Conservation (phyloP, 495 filamentous ascomycete genomes). For the Lasiosphaeriaceae sp. region DNA sequence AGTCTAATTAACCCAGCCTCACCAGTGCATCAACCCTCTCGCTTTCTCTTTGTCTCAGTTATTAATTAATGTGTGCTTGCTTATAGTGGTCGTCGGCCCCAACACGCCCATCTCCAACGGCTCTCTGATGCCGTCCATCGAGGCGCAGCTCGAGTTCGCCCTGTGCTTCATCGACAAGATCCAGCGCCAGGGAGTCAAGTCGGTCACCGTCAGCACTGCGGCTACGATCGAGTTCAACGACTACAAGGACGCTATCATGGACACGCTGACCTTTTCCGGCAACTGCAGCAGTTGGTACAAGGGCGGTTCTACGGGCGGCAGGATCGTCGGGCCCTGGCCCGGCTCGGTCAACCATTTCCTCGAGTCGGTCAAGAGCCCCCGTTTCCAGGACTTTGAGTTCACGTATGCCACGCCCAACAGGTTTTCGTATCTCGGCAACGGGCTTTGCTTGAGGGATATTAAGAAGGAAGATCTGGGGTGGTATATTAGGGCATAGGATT, state of each 20-base stretch:
- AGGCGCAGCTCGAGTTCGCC: constrained; percentile 29
- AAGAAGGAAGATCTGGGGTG: constrained; percentile 4
- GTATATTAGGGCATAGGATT: constrained; percentile 1
- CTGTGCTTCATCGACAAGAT: constrained; percentile 43
- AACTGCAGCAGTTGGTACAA: constrained; percentile 50
- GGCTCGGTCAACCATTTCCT: constrained; percentile 5
- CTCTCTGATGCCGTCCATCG: constrained; percentile 18
- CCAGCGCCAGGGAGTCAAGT: constrained; percentile 44
- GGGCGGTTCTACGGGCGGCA: constrained; percentile 33
- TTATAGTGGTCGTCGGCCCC: constrained; percentile 21
- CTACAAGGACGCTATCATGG: constrained; percentile 42
- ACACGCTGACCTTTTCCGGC: constrained; percentile 43
- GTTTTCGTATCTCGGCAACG: constrained; percentile 5
- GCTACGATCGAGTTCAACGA: constrained; percentile 40
- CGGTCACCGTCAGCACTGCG: constrained; percentile 35
- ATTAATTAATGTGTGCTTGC: constrained; percentile 44
- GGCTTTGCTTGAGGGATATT: constrained; percentile 1
- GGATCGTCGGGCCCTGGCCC: constrained; percentile 36
- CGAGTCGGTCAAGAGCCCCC: background rate
- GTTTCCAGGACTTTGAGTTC: constrained; percentile 7
- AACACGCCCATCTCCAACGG: constrained; percentile 27
- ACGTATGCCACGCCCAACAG: background rate
- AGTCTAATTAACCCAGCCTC: constrained; percentile 45
- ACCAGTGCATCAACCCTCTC: too few relatives aligned
- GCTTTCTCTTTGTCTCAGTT: too few relatives aligned